These are phyloP conservation scores for Sugiyamaella qingdaonensis DNA, from an alignment of 805 yeast species.

Conservation along the genomic window DNA sequence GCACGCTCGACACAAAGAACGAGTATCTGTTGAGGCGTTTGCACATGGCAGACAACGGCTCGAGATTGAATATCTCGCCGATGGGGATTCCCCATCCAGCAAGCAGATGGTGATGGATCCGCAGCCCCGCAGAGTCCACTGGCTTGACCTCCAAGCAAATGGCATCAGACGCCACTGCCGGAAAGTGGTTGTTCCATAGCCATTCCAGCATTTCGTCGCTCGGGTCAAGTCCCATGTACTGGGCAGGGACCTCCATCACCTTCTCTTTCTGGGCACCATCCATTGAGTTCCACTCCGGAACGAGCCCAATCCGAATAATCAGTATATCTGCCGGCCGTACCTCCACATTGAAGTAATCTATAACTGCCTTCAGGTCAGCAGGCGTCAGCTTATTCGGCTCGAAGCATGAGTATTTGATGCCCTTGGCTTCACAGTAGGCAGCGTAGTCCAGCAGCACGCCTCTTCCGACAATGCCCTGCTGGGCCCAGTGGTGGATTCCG, in stretches of 20 bases:
- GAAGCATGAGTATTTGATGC: slow-evolving; percentile 29
- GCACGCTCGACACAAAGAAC: slow-evolving; percentile 33
- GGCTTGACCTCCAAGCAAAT: slow-evolving; percentile 29
- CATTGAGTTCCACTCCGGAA: slow-evolving; percentile 25
- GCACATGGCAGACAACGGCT: slow-evolving; percentile 29
- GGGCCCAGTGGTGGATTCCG: slow-evolving; percentile 27
- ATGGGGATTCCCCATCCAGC: slow-evolving; percentile 37
- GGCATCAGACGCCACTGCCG: slow-evolving; percentile 31
- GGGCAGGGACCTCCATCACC: slow-evolving; percentile 3
- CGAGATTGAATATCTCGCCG: slow-evolving; percentile 35
- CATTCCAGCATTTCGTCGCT: slow-evolving; percentile 27
- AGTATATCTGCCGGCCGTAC: slow-evolving; percentile 32
- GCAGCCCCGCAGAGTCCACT: slow-evolving; percentile 14
- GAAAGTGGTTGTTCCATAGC: slow-evolving; percentile 30
- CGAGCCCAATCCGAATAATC: slow-evolving; percentile 32
- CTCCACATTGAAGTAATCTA: slow-evolving; percentile 24
- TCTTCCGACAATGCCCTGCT: slow-evolving; percentile 33
- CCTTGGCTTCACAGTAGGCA: slow-evolving; percentile 27
- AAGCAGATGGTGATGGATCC: slow-evolving; percentile 19
- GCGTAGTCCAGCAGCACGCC: slow-evolving; percentile 35
- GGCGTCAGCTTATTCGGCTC: slow-evolving; percentile 25
- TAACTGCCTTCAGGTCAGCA: slow-evolving; percentile 24
- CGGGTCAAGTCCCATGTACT: slow-evolving; percentile 26
- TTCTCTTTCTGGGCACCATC: slow-evolving; percentile 13
- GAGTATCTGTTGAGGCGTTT: slow-evolving; percentile 25